Evolutionary conservation across 2,329 filamentous ascomycete genomes (phyloP).

Genomic region (Decorospora gaudefroyi): DNA sequence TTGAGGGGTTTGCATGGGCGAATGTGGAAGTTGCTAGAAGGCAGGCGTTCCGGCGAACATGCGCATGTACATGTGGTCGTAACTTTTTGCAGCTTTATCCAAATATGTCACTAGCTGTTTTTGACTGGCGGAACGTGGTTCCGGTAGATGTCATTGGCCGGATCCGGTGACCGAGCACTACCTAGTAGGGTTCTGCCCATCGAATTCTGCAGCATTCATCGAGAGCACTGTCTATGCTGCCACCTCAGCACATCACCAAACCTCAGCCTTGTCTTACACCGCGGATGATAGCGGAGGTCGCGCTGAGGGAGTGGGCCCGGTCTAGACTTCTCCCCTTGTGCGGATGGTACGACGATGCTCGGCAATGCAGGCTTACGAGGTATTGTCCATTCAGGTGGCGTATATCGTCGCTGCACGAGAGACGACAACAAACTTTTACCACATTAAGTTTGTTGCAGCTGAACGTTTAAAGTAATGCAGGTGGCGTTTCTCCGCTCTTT

Average conservation of each 20-base stretch:
- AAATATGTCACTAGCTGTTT: too few relatives aligned
- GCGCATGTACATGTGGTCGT: too few relatives aligned
- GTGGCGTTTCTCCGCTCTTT: neutral
- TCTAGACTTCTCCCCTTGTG: neutral
- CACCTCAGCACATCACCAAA: too few relatives aligned
- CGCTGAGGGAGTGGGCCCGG: neutral
- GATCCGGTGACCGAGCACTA: too few relatives aligned
- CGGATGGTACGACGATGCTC: conserved; percentile 1
- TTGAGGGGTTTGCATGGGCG: neutral
- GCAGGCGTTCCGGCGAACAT: neutral
- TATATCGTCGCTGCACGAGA: conserved; percentile 4
- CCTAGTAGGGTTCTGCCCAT: too few relatives aligned
- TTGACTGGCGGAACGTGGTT: too few relatives aligned
- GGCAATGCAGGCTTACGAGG: conserved; percentile 1
- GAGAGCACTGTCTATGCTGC: too few relatives aligned
- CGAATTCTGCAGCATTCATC: too few relatives aligned
- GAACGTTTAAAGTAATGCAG: conserved; percentile 2
- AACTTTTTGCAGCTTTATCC: too few relatives aligned
- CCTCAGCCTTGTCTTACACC: conserved; percentile 4
- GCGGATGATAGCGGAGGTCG: neutral
- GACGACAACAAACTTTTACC: neutral
- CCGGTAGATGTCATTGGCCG: too few relatives aligned
- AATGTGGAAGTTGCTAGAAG: conserved; percentile 7
- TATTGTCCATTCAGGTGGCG: conserved; percentile 1
- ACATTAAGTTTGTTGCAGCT: conserved; percentile 2